Conservation (phyloP, 1,284 basidiomycete species). For the Trametes sp. region DNA sequence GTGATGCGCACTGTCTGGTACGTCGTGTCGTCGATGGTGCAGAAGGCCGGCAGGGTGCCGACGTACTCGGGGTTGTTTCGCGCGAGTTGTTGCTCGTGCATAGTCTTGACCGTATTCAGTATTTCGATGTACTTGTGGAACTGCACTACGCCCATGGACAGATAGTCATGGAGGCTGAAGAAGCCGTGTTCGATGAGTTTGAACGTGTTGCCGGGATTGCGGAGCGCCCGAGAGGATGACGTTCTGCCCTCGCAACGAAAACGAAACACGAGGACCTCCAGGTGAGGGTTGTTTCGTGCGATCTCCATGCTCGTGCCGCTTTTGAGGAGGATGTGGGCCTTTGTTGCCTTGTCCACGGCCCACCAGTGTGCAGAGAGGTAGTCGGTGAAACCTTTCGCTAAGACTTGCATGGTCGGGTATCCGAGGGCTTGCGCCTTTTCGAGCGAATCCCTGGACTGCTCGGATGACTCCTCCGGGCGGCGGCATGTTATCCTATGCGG, state of each 20-base stretch:
- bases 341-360: too few relatives aligned
- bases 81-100: background rate
- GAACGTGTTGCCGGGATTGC: background rate
- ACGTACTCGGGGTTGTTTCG: background rate
- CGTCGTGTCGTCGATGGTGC: background rate
- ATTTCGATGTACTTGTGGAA: background rate
- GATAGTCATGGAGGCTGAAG: background rate
- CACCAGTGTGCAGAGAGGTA: too few relatives aligned
- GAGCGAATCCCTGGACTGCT: too few relatives aligned
- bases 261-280: background rate
- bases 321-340: too few relatives aligned
- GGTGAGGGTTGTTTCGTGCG: background rate
- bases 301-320: too few relatives aligned
- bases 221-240: background rate
- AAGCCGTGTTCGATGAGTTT: background rate
- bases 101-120: background rate
- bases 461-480: too few relatives aligned
- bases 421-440: too few relatives aligned
- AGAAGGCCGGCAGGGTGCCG: background rate
- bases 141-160: too few relatives aligned
- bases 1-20: too few relatives aligned
- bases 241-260: background rate
- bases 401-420: too few relatives aligned
- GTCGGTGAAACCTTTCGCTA: too few relatives aligned
- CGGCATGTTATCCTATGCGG: too few relatives aligned